Base-by-base conservation (phyloP, 192 early-diverging fungal species). In the Backusella macrospora region DNA sequence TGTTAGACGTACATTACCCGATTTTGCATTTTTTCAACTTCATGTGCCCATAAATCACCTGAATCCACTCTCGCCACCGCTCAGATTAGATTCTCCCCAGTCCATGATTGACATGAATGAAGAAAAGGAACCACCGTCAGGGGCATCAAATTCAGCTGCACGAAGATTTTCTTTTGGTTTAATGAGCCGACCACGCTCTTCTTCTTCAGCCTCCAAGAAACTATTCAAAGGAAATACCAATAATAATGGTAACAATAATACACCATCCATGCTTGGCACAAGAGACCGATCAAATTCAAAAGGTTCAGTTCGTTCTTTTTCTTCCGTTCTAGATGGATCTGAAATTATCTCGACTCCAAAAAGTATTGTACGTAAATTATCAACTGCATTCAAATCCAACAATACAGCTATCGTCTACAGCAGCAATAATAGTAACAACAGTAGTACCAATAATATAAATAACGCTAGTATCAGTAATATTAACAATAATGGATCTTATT, bases 21-120 rank as follows among this genome's bases (percentile, higher is more conserved):
- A 93, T 66, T 81, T 93, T 68, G 87, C 88, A 0, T 93, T 94
- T 79, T 93, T 94, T 69, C 90, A 90, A 71, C 82, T 81, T 5
- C 88, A 86, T 16, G 86, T 94, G 37, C 83, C 87, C 12, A 78
- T 81, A 34, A 85, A 80, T 40, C 78, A 83, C 7, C 73, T 84
- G n/a, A 85, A 84, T 52, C 86, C 84, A 6, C 74, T 86, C 18
- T 84, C 83, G 65, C 62, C 78, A 74, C 46, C 83, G 63, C 46
- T 47, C 12, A 18, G 26, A 14, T 18, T 40, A 10, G 18, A 68
- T 37, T 44, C 52, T 21, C 52, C 52, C 13, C 21, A 26, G 21
- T 59, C 52, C 3, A 47, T 38, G 26, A 6, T 18, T 39, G 7
- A 16, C 52, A 38, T 7, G 18, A 70, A 34, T 13, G 26, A 47